Evolutionary conservation across 352 stramenopile genomes (phyloP), one percentile per base, ranked within the genome.

Genomic region (Globisporangium paroecandrum): DNA sequence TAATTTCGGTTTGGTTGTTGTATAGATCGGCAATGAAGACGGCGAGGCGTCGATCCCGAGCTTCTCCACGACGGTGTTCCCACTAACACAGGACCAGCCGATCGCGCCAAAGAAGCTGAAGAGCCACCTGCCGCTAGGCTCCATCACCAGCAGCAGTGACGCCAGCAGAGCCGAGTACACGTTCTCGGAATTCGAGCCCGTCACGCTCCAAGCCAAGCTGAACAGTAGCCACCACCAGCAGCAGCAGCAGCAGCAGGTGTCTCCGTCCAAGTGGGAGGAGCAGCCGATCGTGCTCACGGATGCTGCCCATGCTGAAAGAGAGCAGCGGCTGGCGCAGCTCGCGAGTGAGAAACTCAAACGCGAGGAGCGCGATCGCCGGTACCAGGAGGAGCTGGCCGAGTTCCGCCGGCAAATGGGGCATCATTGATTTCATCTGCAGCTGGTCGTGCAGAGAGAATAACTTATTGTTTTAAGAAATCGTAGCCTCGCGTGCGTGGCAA

Each of bases 361-460:
- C 2, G 76, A 81, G 57, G 79, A 88, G 38, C 79, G 81, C 8
- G 79, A 89, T 29, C 74, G 67, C 0, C 73, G 74, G 65, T 89
- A 77, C 68, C 81, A 88, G 61, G 76, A 89, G 51, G 81, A 89
- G 56, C 70, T 89, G 4, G 71, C 72, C 24, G 77, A 78, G 20
- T 89, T 87, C 58, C 73, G 70, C 13, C 68, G 58, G 5, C 64
- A 66, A 12, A 71, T 77, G 67, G 53, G 69, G 6, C 54, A 64
- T 24, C 18, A 32, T 46, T 46, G 38, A 46, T 46, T 18, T 13
- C 38, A 46, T 15, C 20, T 46, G 6, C 13, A 18, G 12, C 24
- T 58, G 25, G 13, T 20, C 32, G 22, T 34, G 7, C 7, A 4
- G 51, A 32, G 12, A 10, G 32, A 34, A 20, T 57, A 34, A 57